Evolutionary conservation across 352 stramenopile genomes (phyloP), one percentile per base, ranked within the genome.

Genomic region (Phytophthora fragariae): DNA sequence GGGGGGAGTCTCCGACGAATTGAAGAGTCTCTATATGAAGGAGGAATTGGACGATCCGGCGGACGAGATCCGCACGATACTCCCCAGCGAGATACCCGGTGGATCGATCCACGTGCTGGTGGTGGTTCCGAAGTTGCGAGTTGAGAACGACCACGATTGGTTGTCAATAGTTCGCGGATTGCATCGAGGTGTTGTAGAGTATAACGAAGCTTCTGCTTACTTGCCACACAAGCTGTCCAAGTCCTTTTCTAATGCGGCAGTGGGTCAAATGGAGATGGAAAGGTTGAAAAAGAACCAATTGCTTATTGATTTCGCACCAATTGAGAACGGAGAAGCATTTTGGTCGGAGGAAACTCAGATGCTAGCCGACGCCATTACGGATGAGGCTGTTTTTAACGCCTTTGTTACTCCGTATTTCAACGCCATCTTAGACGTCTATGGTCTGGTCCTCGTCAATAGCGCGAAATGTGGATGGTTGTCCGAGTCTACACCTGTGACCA

Each of bases 21-120:
- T 55, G 27, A 9, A 55, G 49, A 37, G 49, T 55, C 49, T 19
- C 49, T 55, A 55, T 21, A 55, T 55, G 49, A 31, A 55, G 5
- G 49, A 55, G 19, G 21, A 55, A 31, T 33, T 33, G 19, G 5
- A 55, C 7, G 0, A 55, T 0, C 1, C 49, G 49, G 37, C 1
- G 49, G 0, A 55, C 49, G 37, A 55, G 49, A 55, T 55, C 49
- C 0, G 49, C 1, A 15, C 49, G 49, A 37, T 31, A 14, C 29
- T 55, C 12, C 49, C 19, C 19, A 55, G 49, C 49, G 39, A 11
- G 14, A 46, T 46, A 11, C 39, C 39, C 39, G 4, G 15, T 15
- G 39, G 5, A 2, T 17, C 39, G 39, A 41, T 41, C 35, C 49
- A 56, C n/a, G 21, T 56, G 49, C 19, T 56, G 49, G 49, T 31